Evolutionary conservation across 2,329 filamentous ascomycete genomes (phyloP).

Genomic region (Colletotrichum camelliae): DNA sequence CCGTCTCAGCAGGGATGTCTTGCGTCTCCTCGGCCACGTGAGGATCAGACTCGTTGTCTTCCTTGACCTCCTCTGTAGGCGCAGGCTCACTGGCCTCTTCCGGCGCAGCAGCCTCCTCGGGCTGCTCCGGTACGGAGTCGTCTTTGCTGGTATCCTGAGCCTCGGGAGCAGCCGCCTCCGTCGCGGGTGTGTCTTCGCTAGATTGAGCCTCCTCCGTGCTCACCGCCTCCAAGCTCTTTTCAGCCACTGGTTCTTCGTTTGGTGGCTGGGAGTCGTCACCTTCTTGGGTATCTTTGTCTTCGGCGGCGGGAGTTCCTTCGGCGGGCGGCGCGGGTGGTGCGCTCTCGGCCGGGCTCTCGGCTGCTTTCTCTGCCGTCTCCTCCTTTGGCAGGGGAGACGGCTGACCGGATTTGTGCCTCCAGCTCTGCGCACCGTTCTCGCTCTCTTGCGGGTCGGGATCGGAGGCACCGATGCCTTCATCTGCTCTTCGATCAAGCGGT

Average conservation of each 20-base stretch:
- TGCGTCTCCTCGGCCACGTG: not conserved
- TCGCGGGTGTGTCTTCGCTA: not conserved
- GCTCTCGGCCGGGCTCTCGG: not conserved
- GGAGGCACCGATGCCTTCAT: slow-evolving; percentile 37
- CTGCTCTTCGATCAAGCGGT: slow-evolving; percentile 47
- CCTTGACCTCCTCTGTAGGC: not conserved
- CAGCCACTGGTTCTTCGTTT: slow-evolving; percentile 16
- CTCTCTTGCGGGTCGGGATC: slow-evolving; percentile 25
- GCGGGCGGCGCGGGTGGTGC: not conserved
- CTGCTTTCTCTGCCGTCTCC: not conserved
- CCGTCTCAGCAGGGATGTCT: not conserved
- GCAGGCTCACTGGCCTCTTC: not conserved
- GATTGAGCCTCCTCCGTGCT: not conserved
- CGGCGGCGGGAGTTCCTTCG: not conserved
- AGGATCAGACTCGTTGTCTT: not conserved
- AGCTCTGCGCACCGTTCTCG: not conserved
- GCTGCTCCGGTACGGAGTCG: not conserved
- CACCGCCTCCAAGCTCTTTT: slow-evolving; percentile 7
- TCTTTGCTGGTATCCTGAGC: not conserved
- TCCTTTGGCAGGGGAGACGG: not conserved
- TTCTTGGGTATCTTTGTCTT: not conserved
- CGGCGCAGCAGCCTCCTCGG: not conserved
- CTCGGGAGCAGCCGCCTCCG: not conserved
- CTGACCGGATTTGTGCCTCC: not conserved
- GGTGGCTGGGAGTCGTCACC: slow-evolving; percentile 20